These are phyloP conservation scores for Wickerhamomyces bisporus DNA, from an alignment of 805 yeast species.

Conservation along the genomic window DNA sequence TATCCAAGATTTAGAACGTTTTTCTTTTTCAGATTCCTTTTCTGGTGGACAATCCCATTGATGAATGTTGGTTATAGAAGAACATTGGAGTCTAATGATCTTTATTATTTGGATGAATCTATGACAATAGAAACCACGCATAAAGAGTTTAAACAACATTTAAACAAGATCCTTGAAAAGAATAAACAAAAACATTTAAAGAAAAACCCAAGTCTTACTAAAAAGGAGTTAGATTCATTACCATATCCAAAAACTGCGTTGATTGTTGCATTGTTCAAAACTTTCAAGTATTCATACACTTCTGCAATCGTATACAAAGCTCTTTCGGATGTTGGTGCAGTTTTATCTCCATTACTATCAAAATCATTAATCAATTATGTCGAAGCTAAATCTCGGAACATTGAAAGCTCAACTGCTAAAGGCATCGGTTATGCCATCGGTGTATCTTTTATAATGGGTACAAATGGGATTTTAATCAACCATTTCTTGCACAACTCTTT, in stretches of 20 bases:
- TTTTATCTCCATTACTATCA: conserved; percentile 51
- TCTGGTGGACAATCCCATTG: conserved; percentile 67
- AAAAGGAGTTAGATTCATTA: conserved; percentile 34
- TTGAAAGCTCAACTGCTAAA: conserved; percentile 31
- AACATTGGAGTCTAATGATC: conserved; percentile 60
- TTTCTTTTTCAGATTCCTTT: conserved; percentile 39
- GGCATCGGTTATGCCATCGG: conserved; percentile 64
- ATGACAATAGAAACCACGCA: conserved; percentile 39
- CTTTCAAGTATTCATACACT: conserved; percentile 43
- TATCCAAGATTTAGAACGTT: conserved; percentile 41
- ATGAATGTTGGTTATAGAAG: conserved; percentile 66
- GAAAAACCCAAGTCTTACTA: conserved; percentile 31
- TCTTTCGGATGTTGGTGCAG: conserved; percentile 41
- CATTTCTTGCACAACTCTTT: conserved; percentile 48
- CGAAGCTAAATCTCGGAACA: conserved; percentile 35
- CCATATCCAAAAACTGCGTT: conserved; percentile 37
- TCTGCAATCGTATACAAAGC: conserved; percentile 37
- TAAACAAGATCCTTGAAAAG: conserved; percentile 28
- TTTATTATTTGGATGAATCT: conserved; percentile 41
- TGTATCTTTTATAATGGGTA: conserved; percentile 38
- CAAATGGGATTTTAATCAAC: conserved; percentile 36
- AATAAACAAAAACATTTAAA: conserved; percentile 27
- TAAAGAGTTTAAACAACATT: conserved; percentile 29
- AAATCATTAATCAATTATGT: conserved; percentile 52
- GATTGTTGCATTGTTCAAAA: conserved; percentile 40